Evolutionary conservation across 2,329 filamentous ascomycete genomes (phyloP), one percentile per base, ranked within the genome.

Genomic region (Reticulascus tulasneorum): DNA sequence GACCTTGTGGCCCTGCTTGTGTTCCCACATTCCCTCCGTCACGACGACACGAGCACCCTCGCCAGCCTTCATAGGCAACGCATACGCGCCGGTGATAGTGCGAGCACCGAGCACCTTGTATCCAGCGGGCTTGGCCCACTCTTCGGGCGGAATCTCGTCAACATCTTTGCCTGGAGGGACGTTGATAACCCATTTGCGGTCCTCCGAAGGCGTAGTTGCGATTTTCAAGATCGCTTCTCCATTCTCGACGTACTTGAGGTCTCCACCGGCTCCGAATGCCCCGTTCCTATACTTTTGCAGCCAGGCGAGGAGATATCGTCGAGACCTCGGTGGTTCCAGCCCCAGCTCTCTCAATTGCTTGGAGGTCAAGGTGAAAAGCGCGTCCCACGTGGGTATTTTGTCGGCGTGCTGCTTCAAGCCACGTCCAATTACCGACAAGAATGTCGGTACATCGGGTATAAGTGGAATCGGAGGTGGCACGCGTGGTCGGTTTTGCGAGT

Each of bases 21-120:
- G 73, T 69, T 97, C 91, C 93, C 91, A 97, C 70, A 97, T 84
- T 9, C 91, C 89, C 60, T 96, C 90, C 38, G 82, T 79, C 16
- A 86, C 74, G 45, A 73, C 71, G 48, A 97, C 72, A 33, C 73
- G 69, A 9, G 82, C 86, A 8, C 78, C 80, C 25, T 68, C 65
- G 2, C 77, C 74, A 2, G 76, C 77, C 60, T 84, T 82, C 19
- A 90, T 56, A 5, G 80, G 78, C 55, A 82, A 69, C 6, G 89
- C 76, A 51, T 81, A 84, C 3, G 86, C 86, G 0, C 91, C 91
- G 16, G 72, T 73, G 47, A 97, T 88, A 20, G 74, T 79, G 50
- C 74, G 75, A 2, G 78, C 79, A 4, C 82, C 79, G 42, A 77
- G 65, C 11, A 94, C 77, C 52, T 75, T 77, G 58, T 91, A 82